Percentiles rank a stretch among this genome's conserved stretches.
These are phyloP conservation scores for Brassica carinata DNA, from an alignment of 345 rosid genomes.

Conservation along the genomic window DNA sequence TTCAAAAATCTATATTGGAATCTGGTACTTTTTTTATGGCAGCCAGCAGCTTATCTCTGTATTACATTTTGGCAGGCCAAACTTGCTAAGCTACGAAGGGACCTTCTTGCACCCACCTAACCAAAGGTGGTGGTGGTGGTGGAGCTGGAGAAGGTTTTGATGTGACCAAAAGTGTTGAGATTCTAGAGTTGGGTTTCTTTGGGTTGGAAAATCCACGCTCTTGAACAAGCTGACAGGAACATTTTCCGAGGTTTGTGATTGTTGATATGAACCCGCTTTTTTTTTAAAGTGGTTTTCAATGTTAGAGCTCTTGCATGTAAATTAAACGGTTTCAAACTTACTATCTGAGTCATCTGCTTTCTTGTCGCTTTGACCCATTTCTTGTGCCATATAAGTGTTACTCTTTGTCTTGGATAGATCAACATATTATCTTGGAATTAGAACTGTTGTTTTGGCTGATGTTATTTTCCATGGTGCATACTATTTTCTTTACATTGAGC, in stretches of 20 bases:
- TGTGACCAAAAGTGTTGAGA: constrained; percentile 91
- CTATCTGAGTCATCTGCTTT: neutral
- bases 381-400: neutral
- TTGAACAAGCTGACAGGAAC: constrained; percentile 91
- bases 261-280: neutral
- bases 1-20: neutral
- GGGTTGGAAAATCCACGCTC: constrained; percentile 96
- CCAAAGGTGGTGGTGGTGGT: constrained; percentile 76
- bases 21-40: neutral
- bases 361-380: neutral
- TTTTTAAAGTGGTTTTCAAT: neutral
- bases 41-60: neutral
- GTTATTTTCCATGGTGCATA: constrained; percentile 2
- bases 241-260: constrained; percentile 69
- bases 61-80: constrained; percentile 59
- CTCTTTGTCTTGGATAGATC: constrained; percentile 15
- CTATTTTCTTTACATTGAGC: constrained; percentile 58
- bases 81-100: constrained; percentile 89
- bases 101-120: constrained; percentile 73
- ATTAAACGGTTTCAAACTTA: neutral
- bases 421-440: constrained; percentile 1
- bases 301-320: neutral
- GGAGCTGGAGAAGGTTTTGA: constrained; percentile 93
- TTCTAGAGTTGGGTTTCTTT: constrained; percentile 96
- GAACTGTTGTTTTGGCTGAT: neutral